A percentile compares a stretch with the other conserved stretches of the same genome.
These are phyloP conservation scores for Fusarium sp. DNA, from an alignment of 2,329 filamentous ascomycete species.

Conservation along the genomic window DNA sequence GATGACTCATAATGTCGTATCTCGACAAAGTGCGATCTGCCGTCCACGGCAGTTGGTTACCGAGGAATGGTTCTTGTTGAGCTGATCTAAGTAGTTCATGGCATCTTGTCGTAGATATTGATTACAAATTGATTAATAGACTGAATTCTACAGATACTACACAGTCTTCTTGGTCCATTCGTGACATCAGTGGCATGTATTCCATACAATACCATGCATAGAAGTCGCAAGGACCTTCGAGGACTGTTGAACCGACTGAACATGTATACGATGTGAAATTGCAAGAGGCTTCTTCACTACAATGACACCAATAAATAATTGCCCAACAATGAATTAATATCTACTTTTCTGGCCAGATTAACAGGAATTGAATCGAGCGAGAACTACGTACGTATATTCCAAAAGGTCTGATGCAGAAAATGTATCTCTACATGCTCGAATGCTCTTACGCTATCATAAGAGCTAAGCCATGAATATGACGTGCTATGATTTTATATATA, in stretches of 20 bases:
- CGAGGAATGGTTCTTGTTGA: background rate
- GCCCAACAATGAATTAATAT: fast-evolving
- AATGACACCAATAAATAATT: fast-evolving
- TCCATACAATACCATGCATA: background rate
- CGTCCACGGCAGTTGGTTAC: background rate
- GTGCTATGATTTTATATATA: background rate
- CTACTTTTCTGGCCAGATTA: fast-evolving
- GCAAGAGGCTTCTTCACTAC: too few relatives aligned
- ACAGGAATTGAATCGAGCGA: fast-evolving
- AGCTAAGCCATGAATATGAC: fast-evolving
- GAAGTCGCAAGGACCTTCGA: background rate
- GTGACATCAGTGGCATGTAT: too few relatives aligned
- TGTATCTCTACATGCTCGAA: background rate
- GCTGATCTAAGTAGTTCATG: background rate
- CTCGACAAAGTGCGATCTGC: background rate
- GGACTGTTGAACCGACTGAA: too few relatives aligned
- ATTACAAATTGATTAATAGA: background rate
- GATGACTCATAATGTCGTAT: background rate
- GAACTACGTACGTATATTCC: background rate
- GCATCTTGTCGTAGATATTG: background rate
- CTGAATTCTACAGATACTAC: too few relatives aligned
- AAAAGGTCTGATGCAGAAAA: background rate
- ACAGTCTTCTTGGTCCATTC: too few relatives aligned
- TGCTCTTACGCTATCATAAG: background rate
- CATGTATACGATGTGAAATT: background rate